Evolutionary conservation across 2,329 filamentous ascomycete species (phyloP), one percentile per base, ranked within the genome.

Genomic region (Microsporum ferrugineum): DNA sequence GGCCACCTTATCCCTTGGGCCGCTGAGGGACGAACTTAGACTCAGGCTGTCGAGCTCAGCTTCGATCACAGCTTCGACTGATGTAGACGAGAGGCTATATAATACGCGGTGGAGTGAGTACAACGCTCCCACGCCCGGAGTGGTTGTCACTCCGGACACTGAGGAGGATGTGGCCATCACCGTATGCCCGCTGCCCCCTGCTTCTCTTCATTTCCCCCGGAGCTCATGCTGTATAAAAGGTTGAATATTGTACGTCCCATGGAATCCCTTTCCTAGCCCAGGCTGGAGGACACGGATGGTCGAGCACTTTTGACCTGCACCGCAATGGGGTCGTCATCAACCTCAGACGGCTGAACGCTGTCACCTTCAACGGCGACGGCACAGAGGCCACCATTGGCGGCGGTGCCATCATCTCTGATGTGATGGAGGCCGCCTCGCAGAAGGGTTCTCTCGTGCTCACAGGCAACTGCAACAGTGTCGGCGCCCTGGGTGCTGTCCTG

Each of bases 391-490:
- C 66, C 0, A 72, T 83, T 61, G 77, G 73, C 1, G 81, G 80
- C 7, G 81, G 81, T 14, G 39, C 39, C 17, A 2, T 43, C n/a
- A 43, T 14, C 39, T 43, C 39, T 14, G 39, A 43, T 6, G 0
- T 53, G 6, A 34, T 53, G 31, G 47, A 53, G 17, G 47, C 47
- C 5, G 47, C 47, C 17, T 53, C 23, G 3, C 27, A 14, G 27
- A 53, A 53, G 8, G 17, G 47, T 6, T 29, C 31, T n/a, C 47
- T 53, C 6, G 31, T 53, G 12, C 5, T 34, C 23, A 79, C 78
- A 7, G 79, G 79, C 38, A 76, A 73, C 5, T 84, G 81, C 65
- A 80, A 81, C 68, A 82, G 80, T 63, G 75, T 77, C 34, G 75
- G 78, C 58, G 66, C 73, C 38, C 64, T 79, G 0, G 79, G 78